Conservation (phyloP, 2,329 filamentous ascomycete species). For the Akanthomyces muscarius region DNA sequence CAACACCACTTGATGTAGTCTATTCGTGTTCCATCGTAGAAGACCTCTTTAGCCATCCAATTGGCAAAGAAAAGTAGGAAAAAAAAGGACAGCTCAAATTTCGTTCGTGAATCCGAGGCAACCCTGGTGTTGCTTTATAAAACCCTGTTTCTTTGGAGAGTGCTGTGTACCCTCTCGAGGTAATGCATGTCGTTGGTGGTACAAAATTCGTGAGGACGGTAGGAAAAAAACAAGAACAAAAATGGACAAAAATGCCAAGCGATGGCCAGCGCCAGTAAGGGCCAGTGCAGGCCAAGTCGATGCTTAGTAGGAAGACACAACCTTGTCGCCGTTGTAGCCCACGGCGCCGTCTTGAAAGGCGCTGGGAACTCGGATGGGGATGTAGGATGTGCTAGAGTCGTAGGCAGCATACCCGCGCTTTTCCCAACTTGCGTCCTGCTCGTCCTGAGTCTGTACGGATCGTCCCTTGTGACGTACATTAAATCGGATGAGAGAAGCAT, state of each 20-base stretch:
- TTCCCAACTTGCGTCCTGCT: slow-evolving; percentile 26
- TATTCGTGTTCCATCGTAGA: slow-evolving; percentile 13
- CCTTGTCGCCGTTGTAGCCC: slow-evolving; percentile 7
- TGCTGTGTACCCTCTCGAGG: slow-evolving; percentile 15
- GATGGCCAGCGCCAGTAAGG: neutral
- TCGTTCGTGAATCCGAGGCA: slow-evolving; percentile 12
- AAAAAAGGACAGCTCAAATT: neutral
- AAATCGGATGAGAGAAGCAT: slow-evolving; percentile 43
- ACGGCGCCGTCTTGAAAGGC: neutral
- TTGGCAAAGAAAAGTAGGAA: neutral
- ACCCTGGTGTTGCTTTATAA: slow-evolving; percentile 7
- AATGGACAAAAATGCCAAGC: neutral
- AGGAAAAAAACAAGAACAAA: slow-evolving; percentile 1
- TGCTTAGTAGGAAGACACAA: slow-evolving; percentile 9
- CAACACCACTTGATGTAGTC: slow-evolving; percentile 7
- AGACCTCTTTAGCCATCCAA: slow-evolving; percentile 12
- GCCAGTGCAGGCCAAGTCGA: neutral
- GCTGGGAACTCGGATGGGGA: slow-evolving; percentile 25
- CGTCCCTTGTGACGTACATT: slow-evolving; percentile 41
- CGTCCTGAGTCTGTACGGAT: slow-evolving; percentile 22
- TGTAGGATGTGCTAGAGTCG: slow-evolving; percentile 36
- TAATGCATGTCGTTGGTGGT: slow-evolving; percentile 7
- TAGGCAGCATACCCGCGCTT: slow-evolving; percentile 32
- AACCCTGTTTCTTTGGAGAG: slow-evolving; percentile 12
- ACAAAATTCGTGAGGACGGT: slow-evolving; percentile 5